phyloP scores from a whole-genome alignment of 2,329 filamentous ascomycete species.

The Diaporthe vaccinii region DNA sequence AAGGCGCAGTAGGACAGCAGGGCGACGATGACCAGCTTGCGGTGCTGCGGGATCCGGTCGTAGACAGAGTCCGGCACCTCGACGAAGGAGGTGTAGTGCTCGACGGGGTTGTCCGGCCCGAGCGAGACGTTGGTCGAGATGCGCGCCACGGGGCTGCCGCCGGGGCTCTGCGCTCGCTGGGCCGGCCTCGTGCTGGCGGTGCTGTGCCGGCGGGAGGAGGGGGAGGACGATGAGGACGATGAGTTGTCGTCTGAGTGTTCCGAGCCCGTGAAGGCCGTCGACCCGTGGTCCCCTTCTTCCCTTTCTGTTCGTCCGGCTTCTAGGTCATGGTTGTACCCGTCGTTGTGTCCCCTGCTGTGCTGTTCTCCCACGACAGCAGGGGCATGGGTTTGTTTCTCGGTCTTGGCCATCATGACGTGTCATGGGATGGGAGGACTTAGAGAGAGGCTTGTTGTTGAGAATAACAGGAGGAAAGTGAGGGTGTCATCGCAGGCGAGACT shows the following conservation, averaged over 20 bases:
- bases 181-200: not conserved
- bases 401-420: slow-evolving; percentile 3
- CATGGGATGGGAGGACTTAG: not conserved
- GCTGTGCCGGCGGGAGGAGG: slow-evolving; percentile 27
- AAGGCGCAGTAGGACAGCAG: slow-evolving; percentile 83
- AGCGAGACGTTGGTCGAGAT: slow-evolving; percentile 45
- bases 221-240: not conserved
- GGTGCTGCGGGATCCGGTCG: slow-evolving; percentile 69
- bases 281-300: slow-evolving; percentile 21
- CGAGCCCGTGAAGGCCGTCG: slow-evolving; percentile 11
- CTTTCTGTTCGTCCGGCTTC: slow-evolving; percentile 22
- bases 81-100: slow-evolving; percentile 48
- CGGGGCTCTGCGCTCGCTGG: slow-evolving; percentile 7
- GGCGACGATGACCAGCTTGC: slow-evolving; percentile 77
- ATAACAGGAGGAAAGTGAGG: slow-evolving; percentile 12
- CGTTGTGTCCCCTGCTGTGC: slow-evolving; percentile 5
- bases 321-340: not conserved
- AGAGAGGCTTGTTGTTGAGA: slow-evolving; percentile 26
- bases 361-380: not conserved
- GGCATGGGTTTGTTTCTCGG: not conserved
- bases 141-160: slow-evolving; percentile 30
- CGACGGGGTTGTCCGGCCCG: slow-evolving; percentile 46
- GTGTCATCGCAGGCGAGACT: slow-evolving; percentile 38
- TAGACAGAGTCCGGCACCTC: slow-evolving; percentile 71
- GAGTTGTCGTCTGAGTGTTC: slow-evolving; percentile 10